Conservation (phyloP, 2,329 filamentous ascomycete genomes). For the Bipolaris cookei region DNA sequence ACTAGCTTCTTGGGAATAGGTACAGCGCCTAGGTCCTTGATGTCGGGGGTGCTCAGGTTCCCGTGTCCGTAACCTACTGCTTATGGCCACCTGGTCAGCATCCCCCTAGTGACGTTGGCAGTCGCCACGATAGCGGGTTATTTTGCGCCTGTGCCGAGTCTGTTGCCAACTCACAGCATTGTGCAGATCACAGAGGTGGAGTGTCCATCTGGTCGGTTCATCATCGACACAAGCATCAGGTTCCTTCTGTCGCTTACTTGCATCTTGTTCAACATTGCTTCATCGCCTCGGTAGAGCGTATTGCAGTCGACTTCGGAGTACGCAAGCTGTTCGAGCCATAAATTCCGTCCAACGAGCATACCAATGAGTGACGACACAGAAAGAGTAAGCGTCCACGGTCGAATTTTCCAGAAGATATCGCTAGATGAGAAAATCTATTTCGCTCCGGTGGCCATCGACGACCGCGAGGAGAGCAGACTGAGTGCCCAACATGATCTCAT, state of each 20-base stretch:
- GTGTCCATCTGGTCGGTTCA: constrained; percentile 1
- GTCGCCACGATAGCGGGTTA: constrained; percentile 24
- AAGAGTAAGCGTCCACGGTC: constrained; percentile 45
- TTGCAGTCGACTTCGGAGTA: background rate
- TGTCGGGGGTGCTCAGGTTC: constrained; percentile 2
- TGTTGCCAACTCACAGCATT: constrained; percentile 18
- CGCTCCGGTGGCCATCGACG: constrained; percentile 45
- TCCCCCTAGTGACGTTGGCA: constrained; percentile 19
- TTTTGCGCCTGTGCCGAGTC: constrained; percentile 19
- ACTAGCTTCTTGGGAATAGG: background rate
- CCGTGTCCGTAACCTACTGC: background rate
- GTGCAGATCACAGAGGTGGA: constrained; percentile 7
- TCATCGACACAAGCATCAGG: constrained; percentile 1
- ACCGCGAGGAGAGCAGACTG: constrained; percentile 49
- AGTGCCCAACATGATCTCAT: constrained; percentile 45
- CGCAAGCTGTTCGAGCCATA: background rate
- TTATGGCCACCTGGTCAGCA: constrained; percentile 15
- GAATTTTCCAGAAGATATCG: constrained; percentile 49
- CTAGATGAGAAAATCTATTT: constrained; percentile 49
- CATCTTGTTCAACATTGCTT: background rate
- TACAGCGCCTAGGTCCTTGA: constrained; percentile 3
- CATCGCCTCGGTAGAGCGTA: background rate
- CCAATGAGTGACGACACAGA: constrained; percentile 30
- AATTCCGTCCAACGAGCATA: background rate
- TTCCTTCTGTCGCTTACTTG: background rate